Evolutionary conservation across 2,329 filamentous ascomycete species (phyloP), one percentile per base, ranked within the genome.

Genomic region (Endoconidiophora polonica): DNA sequence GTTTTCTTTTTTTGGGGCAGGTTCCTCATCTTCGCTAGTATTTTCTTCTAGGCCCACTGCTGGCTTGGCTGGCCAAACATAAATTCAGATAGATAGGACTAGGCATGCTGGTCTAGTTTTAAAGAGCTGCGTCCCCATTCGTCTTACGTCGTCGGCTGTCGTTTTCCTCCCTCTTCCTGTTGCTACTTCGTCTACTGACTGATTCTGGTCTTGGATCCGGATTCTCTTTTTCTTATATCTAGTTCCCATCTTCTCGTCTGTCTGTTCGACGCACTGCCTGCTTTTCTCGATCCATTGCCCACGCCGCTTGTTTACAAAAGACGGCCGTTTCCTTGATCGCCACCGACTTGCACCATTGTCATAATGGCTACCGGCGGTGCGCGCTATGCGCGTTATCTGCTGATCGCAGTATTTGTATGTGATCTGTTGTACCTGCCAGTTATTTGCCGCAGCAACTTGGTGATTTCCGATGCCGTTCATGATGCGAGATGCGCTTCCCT

Each of bases 321-420:
- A n/a, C 41, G 41, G 18, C 24, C 20, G 12, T 22, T 43, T 43
- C 16, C 12, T 43, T 24, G 24, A 23, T 43, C 29, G 22, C 24
- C 9, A 39, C 36, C 33, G 29, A 40, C 38, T 41, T 41, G 46
- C 39, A 18, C 41, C 42, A 39, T 42, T 54, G 56, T 57, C 60
- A 68, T 57, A 60, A 76, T 74, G 71, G 80, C 79, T 66, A 75
- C 79, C 54, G 79, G 79, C 62, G 79, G 76, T 57, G 77, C 81
- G 66, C 80, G 83, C 66, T 86, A 86, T 60, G 68, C 80, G 72
- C 76, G 78, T 72, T 81, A 80, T 66, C 73, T 94, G 63, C 73
- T 91, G 62, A 79, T 94, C 61, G 84, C 86, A 53, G 74, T 87
- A 61, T 81, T 94, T 61, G 88, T 94, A 75, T 62, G 82, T 72